Percentiles rank a stretch among this genome's conserved stretches.
Evolutionary conservation across 2,329 filamentous ascomycete species (phyloP).

Genomic region (Apiospora pterosperma): DNA sequence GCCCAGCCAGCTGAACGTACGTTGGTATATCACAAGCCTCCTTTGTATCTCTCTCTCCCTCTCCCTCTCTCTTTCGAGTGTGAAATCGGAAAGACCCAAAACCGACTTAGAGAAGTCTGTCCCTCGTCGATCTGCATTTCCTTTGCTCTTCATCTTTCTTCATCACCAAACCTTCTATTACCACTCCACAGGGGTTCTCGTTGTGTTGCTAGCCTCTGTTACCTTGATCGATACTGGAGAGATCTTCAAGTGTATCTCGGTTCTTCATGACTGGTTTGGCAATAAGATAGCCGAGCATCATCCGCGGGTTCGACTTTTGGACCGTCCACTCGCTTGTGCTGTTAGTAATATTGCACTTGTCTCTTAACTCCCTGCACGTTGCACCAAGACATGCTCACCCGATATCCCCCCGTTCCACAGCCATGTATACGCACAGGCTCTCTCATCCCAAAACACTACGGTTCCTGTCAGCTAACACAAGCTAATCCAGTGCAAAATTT

Average conservation of each 20-base stretch:
- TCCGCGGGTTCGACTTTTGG: background rate
- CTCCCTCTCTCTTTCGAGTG: background rate
- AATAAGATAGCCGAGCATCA: background rate
- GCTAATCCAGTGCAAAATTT: background rate
- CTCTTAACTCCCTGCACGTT: background rate
- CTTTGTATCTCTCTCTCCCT: background rate
- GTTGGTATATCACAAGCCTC: background rate
- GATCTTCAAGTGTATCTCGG: background rate
- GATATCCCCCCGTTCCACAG: background rate
- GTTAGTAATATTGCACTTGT: background rate
- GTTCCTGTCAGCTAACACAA: background rate
- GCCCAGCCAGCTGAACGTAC: background rate
- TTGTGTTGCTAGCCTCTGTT: background rate
- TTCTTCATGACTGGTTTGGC: background rate
- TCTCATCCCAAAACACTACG: background rate
- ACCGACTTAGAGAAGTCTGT: background rate
- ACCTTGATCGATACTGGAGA: background rate
- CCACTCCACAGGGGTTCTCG: background rate
- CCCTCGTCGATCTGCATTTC: background rate
- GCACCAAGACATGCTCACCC: background rate
- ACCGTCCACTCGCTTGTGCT: conserved; percentile 4
- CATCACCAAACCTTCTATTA: background rate
- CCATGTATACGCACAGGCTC: background rate
- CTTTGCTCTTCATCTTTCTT: background rate
- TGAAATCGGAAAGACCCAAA: background rate